Evolutionary conservation across 2,329 filamentous ascomycete species (phyloP).

Genomic region (Claviceps cyperi): DNA sequence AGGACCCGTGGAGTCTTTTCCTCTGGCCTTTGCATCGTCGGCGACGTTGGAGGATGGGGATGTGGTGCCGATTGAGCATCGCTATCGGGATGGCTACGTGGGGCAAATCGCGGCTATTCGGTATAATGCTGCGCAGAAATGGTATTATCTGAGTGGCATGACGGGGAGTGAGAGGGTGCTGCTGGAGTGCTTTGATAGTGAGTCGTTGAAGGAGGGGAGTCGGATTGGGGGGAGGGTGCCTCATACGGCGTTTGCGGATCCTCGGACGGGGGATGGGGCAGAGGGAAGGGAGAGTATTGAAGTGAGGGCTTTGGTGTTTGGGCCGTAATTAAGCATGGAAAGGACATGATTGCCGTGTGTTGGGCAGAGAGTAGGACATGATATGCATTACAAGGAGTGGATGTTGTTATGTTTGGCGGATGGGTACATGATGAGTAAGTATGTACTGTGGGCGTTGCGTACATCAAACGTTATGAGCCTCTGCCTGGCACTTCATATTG

Average conservation of each 20-base stretch:
- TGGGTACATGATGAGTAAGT: too few relatives aligned
- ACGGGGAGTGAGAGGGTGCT: slow-evolving; percentile 38
- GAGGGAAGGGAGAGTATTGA: slow-evolving; percentile 47
- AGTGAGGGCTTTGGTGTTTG: slow-evolving; percentile 37
- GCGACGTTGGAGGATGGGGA: slow-evolving; percentile 33
- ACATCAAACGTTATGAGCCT: too few relatives aligned
- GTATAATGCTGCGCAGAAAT: slow-evolving; percentile 28
- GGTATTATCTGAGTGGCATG: slow-evolving; percentile 39
- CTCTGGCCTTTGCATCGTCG: slow-evolving; percentile 38
- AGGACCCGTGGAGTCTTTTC: slow-evolving; percentile 32
- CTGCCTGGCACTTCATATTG: too few relatives aligned
- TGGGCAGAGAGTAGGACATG: too few relatives aligned
- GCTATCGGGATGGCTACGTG: slow-evolving; percentile 31
- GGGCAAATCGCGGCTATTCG: slow-evolving; percentile 35
- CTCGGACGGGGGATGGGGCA: slow-evolving; percentile 20
- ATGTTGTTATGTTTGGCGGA: too few relatives aligned
- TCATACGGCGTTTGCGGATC: slow-evolving; percentile 40
- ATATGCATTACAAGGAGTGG: too few relatives aligned
- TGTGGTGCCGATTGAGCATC: slow-evolving; percentile 31
- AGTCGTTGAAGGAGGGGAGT: slow-evolving; percentile 30
- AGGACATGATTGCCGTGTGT: too few relatives aligned
- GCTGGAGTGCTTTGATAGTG: slow-evolving; percentile 48
- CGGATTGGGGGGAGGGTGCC: slow-evolving; percentile 31
- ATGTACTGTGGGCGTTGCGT: too few relatives aligned
- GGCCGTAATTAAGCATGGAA: not conserved